Base-by-base conservation (phyloP, 495 filamentous ascomycete genomes). In the Physcia stellaris region DNA sequence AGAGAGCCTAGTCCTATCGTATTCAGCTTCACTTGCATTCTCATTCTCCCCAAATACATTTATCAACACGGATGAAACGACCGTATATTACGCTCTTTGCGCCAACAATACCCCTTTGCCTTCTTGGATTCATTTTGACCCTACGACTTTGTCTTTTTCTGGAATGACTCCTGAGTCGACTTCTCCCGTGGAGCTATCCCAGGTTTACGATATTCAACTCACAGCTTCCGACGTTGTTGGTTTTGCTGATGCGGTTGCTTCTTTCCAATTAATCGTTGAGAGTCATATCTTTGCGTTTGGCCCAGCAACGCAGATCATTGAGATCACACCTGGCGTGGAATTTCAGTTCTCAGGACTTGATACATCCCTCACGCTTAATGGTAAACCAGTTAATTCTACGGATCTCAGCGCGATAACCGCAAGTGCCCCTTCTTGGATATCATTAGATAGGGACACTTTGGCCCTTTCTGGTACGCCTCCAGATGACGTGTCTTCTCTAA, bases 71-170 rank as follows among this genome's bases (percentile, higher is more conserved):
- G 54, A 56, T 30, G 50, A 54, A 22, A 58, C 61, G 7, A 71
- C 66, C 23, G 58, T 64, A 18, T 94, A 86, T 55, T 90, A 93
- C 51, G 81, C 85, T 17, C 75, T 80, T 9, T 79, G 80, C 26
- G 58, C 54, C 2, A 76, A 86, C 43, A 83, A 87, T 48, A 78
- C 79, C 5, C 86, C 88, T 22, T 60, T 94, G 27, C 87, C 87
- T 24, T 83, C 86, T 4, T 94, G 86, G 87, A 70, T 94, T 28
- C 61, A 56, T 9, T 94, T 95, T 48, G 75, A 93, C 50, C 47
- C 68, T 2, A 43, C 50, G 2, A 59, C 46, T 5, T 66, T 94
- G 22, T 66, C 67, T 9, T 94, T 94, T 48, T 73, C 71, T 4
- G 86, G 86, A n/a, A 71, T 60, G 31, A 78, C 78, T 3, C 86